Evolutionary conservation across 768 basidiomycete species (phyloP), one percentile per base, ranked within the genome.

Genomic region (Termitomyces eurrhizus): DNA sequence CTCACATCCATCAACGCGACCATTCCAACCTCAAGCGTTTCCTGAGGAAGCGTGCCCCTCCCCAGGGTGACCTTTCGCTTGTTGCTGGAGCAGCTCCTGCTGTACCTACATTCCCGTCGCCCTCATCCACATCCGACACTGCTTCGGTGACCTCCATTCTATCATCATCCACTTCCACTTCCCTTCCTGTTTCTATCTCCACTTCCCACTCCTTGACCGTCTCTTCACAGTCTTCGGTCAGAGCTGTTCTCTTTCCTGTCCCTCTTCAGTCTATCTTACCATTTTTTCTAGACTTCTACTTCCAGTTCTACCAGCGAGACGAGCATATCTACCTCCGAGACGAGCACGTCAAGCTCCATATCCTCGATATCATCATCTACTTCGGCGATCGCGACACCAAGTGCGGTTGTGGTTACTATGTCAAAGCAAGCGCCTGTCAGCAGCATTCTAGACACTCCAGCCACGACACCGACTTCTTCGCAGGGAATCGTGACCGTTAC

Each of bases 1-100:
- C 75, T 62, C 74, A 72, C 35, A 65, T 70, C 62, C 73, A 73
- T 39, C 85, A 78, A 54, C 83, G 83, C 65, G 82, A 82, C 72
- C 86, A 89, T 73, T 77, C 66, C 54, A 75, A 75, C 67, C 73
- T 85, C 67, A 83, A 84, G 67, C 87, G 90, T 67, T 73, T 92
- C 70, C 70, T 92, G 65, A 89, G 80, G 75, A 90, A 88, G 70
- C 87, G 90, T 41, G 69, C 75, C 4, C 77, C 81, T 1, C 61
- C 70, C 57, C 68, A 69, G 58, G 62, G 62, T 37, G 41, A 41
- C 35, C 59, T 37, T 61, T 60, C 60, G 21, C 59, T 70, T 52
- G 69, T 76, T 61, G 72, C 71, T 60, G 78, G 75, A 62, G 77
- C 74, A 45, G 66, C 70, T 41, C 66, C 69, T 24, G 68, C 74